These are phyloP conservation scores for Medicago truncatula DNA, from an alignment of 306 rosid species.

Conservation along the genomic window DNA sequence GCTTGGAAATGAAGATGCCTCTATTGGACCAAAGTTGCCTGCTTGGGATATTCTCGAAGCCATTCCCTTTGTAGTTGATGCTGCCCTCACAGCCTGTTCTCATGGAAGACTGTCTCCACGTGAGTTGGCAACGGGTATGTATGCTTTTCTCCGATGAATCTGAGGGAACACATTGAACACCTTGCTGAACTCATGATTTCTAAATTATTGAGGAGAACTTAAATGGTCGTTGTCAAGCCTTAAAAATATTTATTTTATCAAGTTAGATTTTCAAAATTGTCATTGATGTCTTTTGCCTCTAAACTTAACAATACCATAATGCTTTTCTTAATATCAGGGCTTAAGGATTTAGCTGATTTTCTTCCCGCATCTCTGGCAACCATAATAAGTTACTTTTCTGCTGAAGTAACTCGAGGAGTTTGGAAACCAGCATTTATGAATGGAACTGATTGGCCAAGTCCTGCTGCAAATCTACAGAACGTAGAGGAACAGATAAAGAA, in stretches of 20 bases:
- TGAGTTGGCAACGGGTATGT: conserved; percentile 90
- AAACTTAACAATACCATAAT: conserved; percentile 12
- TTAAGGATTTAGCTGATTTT: conserved; percentile 95
- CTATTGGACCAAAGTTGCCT: conserved; percentile 81
- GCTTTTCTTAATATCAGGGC: conserved; percentile 65
- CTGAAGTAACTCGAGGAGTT: conserved; percentile 93
- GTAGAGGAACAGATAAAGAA: conserved; percentile 94
- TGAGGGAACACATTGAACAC: conserved; percentile 18
- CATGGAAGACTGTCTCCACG: conserved; percentile 97
- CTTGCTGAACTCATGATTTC: conserved; percentile 15
- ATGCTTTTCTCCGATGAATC: conserved; percentile 26
- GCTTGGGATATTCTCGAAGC: conserved; percentile 99
- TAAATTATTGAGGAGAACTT: conserved; percentile 24
- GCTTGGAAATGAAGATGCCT: conserved; percentile 71
- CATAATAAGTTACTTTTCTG: conserved; percentile 93
- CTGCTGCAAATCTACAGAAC: conserved; percentile 80
- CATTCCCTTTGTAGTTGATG: conserved; percentile 94
- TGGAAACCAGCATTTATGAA: conserved; percentile 97
- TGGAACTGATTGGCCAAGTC: conserved; percentile 99
- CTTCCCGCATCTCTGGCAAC: conserved; percentile 97
- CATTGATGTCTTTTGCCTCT: background rate
- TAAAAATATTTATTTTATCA: conserved; percentile 14
- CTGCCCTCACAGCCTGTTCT: conserved; percentile 97
- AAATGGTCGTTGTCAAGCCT: background rate
- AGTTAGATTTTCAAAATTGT: conserved; percentile 13